Conservation (phyloP, 129 eudicot genomes). For the Pseudognaphalium luteoalbum region DNA sequence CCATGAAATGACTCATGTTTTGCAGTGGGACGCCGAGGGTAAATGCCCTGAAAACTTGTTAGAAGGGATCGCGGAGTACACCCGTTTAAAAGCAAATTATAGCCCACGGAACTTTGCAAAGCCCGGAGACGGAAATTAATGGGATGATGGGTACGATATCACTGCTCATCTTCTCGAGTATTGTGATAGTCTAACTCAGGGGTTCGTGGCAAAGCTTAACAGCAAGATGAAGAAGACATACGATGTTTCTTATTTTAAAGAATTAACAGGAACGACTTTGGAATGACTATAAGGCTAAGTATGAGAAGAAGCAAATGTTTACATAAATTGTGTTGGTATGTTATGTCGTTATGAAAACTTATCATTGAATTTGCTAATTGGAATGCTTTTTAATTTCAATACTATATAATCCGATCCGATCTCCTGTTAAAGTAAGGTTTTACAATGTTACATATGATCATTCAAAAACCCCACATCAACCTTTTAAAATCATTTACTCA, state of each 20-base stretch:
- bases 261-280: constrained; percentile 4
- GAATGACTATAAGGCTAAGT: constrained; percentile 17
- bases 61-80: constrained; percentile 34
- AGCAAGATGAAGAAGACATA: neutral
- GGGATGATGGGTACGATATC: constrained; percentile 25
- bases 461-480: too few species aligned
- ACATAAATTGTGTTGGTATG: neutral
- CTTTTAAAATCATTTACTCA: too few species aligned
- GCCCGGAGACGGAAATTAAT: constrained; percentile 13
- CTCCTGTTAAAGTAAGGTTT: too few species aligned
- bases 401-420: too few species aligned
- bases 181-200: neutral
- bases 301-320: neutral
- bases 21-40: constrained; percentile 25
- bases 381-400: too few species aligned
- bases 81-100: constrained; percentile 14
- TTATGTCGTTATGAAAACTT: too few species aligned
- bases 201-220: constrained; percentile 8
- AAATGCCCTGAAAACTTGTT: neutral
- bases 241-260: neutral
- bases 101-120: neutral
- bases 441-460: too few species aligned
- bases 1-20: constrained; percentile 34
- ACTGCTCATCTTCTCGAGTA: constrained; percentile 3
- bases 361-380: too few species aligned